Evolutionary conservation across 768 basidiomycete genomes (phyloP).

Genomic region (Suillus americanus): DNA sequence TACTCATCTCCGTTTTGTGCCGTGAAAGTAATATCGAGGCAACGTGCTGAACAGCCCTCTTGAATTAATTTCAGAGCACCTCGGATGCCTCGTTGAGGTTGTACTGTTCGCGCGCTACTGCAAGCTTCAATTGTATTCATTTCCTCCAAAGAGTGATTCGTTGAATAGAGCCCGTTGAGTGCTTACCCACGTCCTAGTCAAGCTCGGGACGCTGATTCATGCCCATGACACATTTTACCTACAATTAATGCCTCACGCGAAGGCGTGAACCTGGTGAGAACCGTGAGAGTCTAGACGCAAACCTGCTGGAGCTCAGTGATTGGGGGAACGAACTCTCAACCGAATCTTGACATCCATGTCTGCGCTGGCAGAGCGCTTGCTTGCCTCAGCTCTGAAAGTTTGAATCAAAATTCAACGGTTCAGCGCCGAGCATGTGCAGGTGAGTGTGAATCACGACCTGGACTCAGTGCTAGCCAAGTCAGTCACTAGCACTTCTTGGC

Average conservation of each 20-base stretch:
- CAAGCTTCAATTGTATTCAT: neutral
- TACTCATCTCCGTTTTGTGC: neutral
- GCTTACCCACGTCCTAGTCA: neutral
- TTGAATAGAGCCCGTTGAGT: neutral
- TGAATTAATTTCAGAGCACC: neutral
- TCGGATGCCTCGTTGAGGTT: neutral
- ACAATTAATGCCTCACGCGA: neutral
- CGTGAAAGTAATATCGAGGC: neutral
- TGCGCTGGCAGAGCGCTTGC: neutral
- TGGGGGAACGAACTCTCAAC: neutral
- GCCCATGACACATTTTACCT: neutral
- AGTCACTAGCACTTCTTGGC: neutral
- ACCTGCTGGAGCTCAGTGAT: neutral
- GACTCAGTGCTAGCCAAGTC: neutral
- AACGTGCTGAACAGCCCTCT: slow-evolving; percentile 3
- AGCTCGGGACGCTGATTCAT: neutral
- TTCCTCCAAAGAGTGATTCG: neutral
- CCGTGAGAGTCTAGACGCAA: neutral
- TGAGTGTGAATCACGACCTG: neutral
- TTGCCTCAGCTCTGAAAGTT: neutral
- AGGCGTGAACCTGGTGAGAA: neutral
- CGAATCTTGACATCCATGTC: neutral
- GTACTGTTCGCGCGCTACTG: neutral
- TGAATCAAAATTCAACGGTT: neutral
- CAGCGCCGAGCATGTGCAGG: neutral